A percentile compares a stretch with the other conserved stretches of the same genome.
Evolutionary conservation across 208 protist species (phyloP).

Genomic region (Leishmania lainsoni): DNA sequence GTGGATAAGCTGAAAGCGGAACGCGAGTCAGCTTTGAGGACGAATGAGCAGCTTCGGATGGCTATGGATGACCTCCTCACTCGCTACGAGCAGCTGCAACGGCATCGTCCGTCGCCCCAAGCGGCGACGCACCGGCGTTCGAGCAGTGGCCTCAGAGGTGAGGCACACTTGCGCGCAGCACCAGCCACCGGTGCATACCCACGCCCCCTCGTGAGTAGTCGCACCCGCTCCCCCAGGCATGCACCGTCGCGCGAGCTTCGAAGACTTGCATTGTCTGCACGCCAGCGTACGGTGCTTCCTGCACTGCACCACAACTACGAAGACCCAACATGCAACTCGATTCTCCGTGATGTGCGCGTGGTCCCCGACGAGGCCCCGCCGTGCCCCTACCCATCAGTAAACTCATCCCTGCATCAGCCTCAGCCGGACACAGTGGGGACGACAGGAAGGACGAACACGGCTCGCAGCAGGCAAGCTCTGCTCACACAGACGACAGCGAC

Average conservation of each 20-base stretch:
- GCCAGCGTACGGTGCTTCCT: background rate
- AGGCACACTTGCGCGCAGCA: background rate
- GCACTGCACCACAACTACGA: slow-evolving; percentile 47
- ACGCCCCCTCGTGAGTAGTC: slow-evolving; percentile 7
- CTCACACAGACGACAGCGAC: background rate
- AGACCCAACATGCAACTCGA: slow-evolving; percentile 87
- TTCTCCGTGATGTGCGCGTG: slow-evolving; percentile 76
- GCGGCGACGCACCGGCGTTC: background rate
- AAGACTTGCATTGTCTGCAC: background rate
- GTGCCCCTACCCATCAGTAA: slow-evolving; percentile 26
- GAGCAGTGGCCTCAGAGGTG: background rate
- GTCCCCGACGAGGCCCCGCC: slow-evolving; percentile 35
- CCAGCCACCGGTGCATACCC: background rate
- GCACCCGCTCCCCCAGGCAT: background rate
- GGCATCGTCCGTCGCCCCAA: slow-evolving; percentile 9
- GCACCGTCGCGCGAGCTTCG: background rate
- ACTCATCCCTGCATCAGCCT: slow-evolving; percentile 24
- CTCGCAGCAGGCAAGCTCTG: background rate
- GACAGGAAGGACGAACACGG: background rate
- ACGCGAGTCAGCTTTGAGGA: slow-evolving; percentile 55
- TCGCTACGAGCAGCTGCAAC: slow-evolving; percentile 30
- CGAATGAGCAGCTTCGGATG: slow-evolving; percentile 73
- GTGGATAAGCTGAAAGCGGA: slow-evolving; percentile 69
- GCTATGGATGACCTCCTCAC: slow-evolving; percentile 67
- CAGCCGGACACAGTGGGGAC: background rate